phyloP scores from a whole-genome alignment of 176 grass and related monocot species.

The Phoenix dactylifera region DNA sequence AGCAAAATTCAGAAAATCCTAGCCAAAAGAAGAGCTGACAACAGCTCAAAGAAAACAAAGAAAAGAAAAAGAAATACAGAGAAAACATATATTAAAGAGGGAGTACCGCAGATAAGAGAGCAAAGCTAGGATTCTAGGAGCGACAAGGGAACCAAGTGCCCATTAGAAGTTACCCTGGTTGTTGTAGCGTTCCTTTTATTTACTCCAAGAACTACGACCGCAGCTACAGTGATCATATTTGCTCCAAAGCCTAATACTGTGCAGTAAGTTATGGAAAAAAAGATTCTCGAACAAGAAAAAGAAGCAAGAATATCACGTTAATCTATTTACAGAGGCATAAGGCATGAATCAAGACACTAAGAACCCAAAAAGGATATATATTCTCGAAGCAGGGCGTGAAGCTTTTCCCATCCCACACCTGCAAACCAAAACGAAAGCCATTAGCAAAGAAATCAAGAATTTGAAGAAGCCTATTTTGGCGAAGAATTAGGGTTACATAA shows the following conservation, averaged over 20 bases:
- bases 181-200: conserved; percentile 16
- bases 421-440: conserved; percentile 4
- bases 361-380: conserved; percentile 60
- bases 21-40: no score
- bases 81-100: no score
- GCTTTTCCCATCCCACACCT: conserved; percentile 65
- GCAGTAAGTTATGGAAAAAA: conserved; percentile 10
- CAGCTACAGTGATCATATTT: conserved; percentile 31
- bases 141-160: neutral
- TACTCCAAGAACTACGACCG: conserved; percentile 30
- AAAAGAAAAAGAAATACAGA: no score
- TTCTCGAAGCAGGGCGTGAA: conserved; percentile 76
- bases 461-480: neutral
- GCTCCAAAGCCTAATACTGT: conserved; percentile 61
- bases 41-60: no score
- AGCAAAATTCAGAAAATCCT: no score
- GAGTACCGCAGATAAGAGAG: neutral
- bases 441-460: neutral
- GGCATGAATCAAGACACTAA: neutral
- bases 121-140: neutral
- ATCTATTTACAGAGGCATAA: no score
- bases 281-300: neutral
- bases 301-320: no score
- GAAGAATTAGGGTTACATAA: no score
- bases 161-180: conserved; percentile 24